Base-by-base conservation (phyloP, 768 basidiomycete species). In the Daedalea quercina region DNA sequence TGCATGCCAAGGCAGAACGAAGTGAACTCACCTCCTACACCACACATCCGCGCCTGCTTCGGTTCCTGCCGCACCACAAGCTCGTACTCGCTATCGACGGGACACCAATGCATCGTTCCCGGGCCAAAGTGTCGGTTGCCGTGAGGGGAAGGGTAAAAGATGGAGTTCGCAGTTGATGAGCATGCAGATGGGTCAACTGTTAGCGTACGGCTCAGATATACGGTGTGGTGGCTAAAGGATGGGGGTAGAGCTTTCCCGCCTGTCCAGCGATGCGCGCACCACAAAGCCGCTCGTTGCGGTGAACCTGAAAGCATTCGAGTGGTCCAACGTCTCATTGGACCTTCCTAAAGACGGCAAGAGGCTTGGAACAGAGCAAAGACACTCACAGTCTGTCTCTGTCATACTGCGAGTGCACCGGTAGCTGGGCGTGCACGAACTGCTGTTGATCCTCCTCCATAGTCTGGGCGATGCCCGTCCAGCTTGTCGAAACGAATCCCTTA, bases 41-140 rank as follows among this genome's bases (percentile, higher is more conserved):
- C 89, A 59, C 90, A 92, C 90, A 91, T 92, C 53, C 89, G 76
- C 4, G 88, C 87, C 69, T 94, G 91, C 69, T 93, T 91, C 2
- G 93, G 93, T 69, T 95, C 88, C 66, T 95, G 92, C 47, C 92
- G 77, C 52, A 95, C 85, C 31, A 76, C 81, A 60, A 95, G 81
- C 53, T 93, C 84, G 67, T 94, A 94, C 54, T 87, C 81, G 66
- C 92, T 93, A 70, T 63, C 52, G 57, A 61, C 63, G 50, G 51
- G 35, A 15, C 37, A 40, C 37, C 37, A 19, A 40, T 17, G 4
- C 15, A 40, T 40, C 37, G 37, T 40, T 40, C 37, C 37, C 37
- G 37, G 37, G 17, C 37, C 37, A 15, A 51, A 23, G 50, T 31
- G 28, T 31, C 11, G 28, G 28, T 31, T 31, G 28, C 28, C 4